phyloP scores from a whole-genome alignment of 2,329 filamentous ascomycete species.

The Aspergillus quadricinctus region DNA sequence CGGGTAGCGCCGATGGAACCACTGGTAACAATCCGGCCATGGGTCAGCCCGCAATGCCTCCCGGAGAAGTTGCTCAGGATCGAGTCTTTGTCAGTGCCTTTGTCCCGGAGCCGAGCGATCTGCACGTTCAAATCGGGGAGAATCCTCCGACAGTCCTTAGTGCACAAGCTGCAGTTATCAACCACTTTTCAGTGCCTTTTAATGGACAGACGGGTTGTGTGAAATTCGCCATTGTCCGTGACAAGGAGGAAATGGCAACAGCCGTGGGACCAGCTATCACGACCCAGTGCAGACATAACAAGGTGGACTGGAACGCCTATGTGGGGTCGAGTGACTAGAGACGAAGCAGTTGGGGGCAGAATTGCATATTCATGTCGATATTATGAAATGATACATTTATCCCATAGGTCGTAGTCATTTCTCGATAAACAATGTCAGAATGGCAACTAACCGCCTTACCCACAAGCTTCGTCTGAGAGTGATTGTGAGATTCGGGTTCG shows the following conservation, averaged over 20 bases:
- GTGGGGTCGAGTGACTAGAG: constrained; percentile 27
- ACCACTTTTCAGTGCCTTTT: constrained; percentile 31
- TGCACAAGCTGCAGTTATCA: constrained; percentile 22
- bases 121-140: constrained; percentile 27
- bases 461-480: no score
- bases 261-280: constrained; percentile 29
- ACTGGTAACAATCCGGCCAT: constrained; percentile 31
- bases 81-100: constrained; percentile 28
- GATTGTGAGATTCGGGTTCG: no score
- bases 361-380: background rate
- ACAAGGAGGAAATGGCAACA: constrained; percentile 16
- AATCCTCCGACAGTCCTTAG: constrained; percentile 16
- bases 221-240: constrained; percentile 21
- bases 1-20: constrained; percentile 27
- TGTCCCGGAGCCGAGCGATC: constrained; percentile 22
- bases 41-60: constrained; percentile 24
- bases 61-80: constrained; percentile 27
- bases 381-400: background rate
- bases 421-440: background rate
- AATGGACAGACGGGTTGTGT: constrained; percentile 26
- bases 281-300: constrained; percentile 20
- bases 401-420: background rate
- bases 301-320: constrained; percentile 34
- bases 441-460: background rate
- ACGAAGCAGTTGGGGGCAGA: background rate